These are phyloP conservation scores for Coriolopsis trogii DNA, from an alignment of 1,284 basidiomycete species.

Conservation along the genomic window DNA sequence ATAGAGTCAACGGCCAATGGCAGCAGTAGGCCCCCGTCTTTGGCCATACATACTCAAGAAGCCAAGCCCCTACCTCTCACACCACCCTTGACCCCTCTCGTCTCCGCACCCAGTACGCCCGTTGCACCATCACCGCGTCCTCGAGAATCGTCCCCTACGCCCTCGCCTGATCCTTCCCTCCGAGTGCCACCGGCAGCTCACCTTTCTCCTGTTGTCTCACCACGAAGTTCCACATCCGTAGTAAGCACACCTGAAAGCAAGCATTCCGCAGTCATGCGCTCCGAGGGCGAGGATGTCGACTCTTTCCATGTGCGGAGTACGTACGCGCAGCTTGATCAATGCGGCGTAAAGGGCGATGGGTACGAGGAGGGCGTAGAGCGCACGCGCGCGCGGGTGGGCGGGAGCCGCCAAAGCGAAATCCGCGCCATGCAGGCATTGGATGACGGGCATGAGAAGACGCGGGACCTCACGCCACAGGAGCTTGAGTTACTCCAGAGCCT, in stretches of 20 bases:
- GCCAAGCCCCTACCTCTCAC: conserved; percentile 17
- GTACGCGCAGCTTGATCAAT: conserved; percentile 83
- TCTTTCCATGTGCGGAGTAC: conserved; percentile 87
- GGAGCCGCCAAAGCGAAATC: conserved; percentile 59
- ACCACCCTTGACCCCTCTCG: conserved; percentile 20
- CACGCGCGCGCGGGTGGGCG: conserved; percentile 81
- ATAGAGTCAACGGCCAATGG: conserved; percentile 6
- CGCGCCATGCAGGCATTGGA: conserved; percentile 57
- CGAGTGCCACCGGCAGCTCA: conserved; percentile 9
- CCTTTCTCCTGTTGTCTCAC: conserved; percentile 30
- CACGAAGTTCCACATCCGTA: conserved; percentile 39
- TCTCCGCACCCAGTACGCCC: conserved; percentile 19
- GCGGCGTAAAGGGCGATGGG: conserved; percentile 90
- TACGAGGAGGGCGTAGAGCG: conserved; percentile 91
- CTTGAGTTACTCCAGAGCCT: conserved; percentile 69
- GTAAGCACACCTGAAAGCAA: conserved; percentile 49
- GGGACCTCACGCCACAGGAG: conserved; percentile 65
- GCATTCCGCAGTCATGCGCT: conserved; percentile 57
- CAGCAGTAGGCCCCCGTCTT: conserved; percentile 9
- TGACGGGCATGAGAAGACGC: conserved; percentile 58
- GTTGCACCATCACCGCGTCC: conserved; percentile 12
- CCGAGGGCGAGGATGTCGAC: conserved; percentile 82
- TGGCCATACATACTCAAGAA: conserved; percentile 9
- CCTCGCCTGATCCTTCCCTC: conserved; percentile 21
- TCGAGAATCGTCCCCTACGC: conserved; percentile 11